A percentile compares a stretch with the other conserved stretches of the same genome.
These are phyloP conservation scores for Saccharomycopsis fibuligera DNA, from an alignment of 805 yeast genomes.

Conservation along the genomic window DNA sequence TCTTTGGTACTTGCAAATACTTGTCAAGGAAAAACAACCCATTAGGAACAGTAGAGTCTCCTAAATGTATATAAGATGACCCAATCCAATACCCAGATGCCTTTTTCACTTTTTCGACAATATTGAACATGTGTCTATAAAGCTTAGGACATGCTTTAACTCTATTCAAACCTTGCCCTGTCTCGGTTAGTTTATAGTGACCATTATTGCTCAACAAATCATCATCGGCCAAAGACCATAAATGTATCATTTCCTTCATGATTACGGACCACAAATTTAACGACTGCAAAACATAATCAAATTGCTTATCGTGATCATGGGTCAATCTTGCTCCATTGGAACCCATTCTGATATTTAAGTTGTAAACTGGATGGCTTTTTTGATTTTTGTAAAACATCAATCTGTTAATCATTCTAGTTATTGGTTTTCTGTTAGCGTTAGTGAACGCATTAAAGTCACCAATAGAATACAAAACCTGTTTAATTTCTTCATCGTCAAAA, in stretches of 20 bases:
- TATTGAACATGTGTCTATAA: constrained; percentile 62
- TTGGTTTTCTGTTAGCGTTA: constrained; percentile 62
- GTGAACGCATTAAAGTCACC: constrained; percentile 75
- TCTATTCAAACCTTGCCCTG: constrained; percentile 79
- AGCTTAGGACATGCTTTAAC: constrained; percentile 68
- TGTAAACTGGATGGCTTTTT: constrained; percentile 35
- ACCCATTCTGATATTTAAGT: constrained; percentile 62
- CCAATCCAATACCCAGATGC: constrained; percentile 71
- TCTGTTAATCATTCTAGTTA: constrained; percentile 51
- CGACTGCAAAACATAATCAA: constrained; percentile 68
- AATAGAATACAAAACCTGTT: constrained; percentile 67
- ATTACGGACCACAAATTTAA: constrained; percentile 69
- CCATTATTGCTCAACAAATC: constrained; percentile 51
- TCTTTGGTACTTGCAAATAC: constrained; percentile 73
- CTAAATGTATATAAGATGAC: constrained; percentile 71
- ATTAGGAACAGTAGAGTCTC: constrained; percentile 81
- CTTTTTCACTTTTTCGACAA: constrained; percentile 58
- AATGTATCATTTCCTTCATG: constrained; percentile 68
- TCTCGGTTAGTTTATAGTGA: constrained; percentile 55
- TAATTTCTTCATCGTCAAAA: constrained; percentile 52
- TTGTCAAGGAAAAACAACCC: constrained; percentile 75
- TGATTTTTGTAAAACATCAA: constrained; percentile 42
- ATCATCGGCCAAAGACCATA: constrained; percentile 73
- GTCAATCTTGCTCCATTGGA: constrained; percentile 63
- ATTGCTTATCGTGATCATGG: constrained; percentile 69